Evolutionary conservation across 371 early-diverging fungal species (phyloP), one percentile per base, ranked within the genome.

Genomic region (Thermomucor indicae-seudaticae): DNA sequence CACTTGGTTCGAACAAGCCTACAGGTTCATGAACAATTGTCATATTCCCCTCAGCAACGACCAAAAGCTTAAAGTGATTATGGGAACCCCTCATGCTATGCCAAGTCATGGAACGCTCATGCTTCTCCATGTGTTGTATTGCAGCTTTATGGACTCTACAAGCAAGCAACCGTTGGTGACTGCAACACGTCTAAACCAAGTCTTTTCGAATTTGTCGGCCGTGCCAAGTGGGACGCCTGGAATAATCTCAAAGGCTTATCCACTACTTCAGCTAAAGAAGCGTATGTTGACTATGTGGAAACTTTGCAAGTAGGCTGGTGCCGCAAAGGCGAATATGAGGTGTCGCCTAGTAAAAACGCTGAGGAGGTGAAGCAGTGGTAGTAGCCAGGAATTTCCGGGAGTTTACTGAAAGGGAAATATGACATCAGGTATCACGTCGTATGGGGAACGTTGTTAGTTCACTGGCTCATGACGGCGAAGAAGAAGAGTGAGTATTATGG

Each of bases 141-240:
- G 12, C 47, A 76, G 77, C 57, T 76, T 28, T 76, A 76, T 57
- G 65, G 64, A 10, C 55, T 70, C 10, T 76, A 64, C 54, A 76
- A 76, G 47, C 77, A 76, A 61, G 64, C 70, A 11, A 76, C 67
- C 2, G 47, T 66, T 34, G 77, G 77, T 6, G 71, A 72, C 31
- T 61, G 62, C 39, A 60, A 65, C 48, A 59, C 32, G 2, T 43
- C 55, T 1, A 72, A 60, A 39, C 77, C 77, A 12, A 53, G 54
- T 22, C 43, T 76, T 20, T 68, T 76, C 47, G 73, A 76, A 24
- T 72, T 76, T 59, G 69, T 67, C 4, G 67, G 49, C 3, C 64
- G 77, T 14, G 77, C 77, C 1, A 76, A 76, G 32, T 76, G 73
- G 69, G 73, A 76, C 51, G 77, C 77, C 3, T 76, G 77, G 77